These are phyloP conservation scores for Lipomyces yamanashiensis DNA, from an alignment of 805 yeast species.

Conservation along the genomic window DNA sequence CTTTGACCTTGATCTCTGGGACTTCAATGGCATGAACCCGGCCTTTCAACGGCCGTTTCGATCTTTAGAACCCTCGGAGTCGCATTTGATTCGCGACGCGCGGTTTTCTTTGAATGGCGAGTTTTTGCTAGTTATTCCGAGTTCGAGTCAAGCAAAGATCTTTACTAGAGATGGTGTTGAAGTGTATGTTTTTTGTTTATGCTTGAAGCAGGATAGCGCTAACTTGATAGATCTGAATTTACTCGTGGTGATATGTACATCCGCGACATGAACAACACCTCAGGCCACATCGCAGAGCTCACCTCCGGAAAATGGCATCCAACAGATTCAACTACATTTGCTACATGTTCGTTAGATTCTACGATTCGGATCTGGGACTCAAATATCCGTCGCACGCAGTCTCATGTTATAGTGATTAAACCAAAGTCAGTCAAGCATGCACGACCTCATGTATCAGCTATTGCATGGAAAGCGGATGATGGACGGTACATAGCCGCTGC, in stretches of 20 bases:
- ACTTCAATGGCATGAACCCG: conserved; percentile 46
- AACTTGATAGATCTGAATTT: conserved; percentile 36
- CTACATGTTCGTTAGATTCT: conserved; percentile 43
- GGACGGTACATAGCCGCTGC: conserved; percentile 37
- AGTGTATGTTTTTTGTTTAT: conserved; percentile 12
- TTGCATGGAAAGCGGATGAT: conserved; percentile 35
- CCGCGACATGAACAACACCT: conserved; percentile 46
- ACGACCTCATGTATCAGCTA: conserved; percentile 28
- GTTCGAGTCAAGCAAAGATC: conserved; percentile 39
- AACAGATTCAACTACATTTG: conserved; percentile 33
- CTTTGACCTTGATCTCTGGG: conserved; percentile 42
- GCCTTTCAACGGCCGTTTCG: conserved; percentile 37
- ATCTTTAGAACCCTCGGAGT: conserved; percentile 40
- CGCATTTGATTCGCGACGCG: conserved; percentile 38
- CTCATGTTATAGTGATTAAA: conserved; percentile 42
- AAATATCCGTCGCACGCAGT: conserved; percentile 36
- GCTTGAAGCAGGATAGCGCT: neutral
- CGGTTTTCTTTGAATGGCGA: conserved; percentile 37
- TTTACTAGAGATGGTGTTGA: conserved; percentile 41
- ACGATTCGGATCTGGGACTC: conserved; percentile 48
- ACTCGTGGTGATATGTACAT: conserved; percentile 47
- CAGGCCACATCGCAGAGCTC: conserved; percentile 46
- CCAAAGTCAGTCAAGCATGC: conserved; percentile 30
- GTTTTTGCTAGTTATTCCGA: conserved; percentile 38
- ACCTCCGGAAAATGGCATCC: conserved; percentile 44